Percentiles rank a stretch among this genome's conserved stretches.
Conservation (phyloP, 2,329 filamentous ascomycete species). For the Magnaporthales sp. region DNA sequence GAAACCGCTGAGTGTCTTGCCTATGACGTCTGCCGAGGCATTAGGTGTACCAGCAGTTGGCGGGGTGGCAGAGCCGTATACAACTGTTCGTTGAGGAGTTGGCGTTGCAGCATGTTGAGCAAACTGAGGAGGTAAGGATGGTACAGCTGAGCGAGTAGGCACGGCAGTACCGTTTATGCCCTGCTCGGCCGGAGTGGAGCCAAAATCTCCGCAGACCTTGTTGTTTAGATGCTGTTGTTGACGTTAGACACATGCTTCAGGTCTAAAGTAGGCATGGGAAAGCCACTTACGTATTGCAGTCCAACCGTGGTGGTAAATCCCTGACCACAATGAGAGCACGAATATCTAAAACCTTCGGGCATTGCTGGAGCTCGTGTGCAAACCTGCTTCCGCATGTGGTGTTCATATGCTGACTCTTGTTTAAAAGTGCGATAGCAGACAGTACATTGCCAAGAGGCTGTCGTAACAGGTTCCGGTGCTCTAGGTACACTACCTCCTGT, state of each 20-base stretch:
- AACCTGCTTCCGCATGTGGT: constrained; percentile 12
- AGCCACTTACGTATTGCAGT: constrained; percentile 28
- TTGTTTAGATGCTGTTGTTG: constrained; percentile 27
- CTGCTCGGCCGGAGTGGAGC: constrained; percentile 13
- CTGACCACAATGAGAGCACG: constrained; percentile 36
- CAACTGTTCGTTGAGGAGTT: neutral
- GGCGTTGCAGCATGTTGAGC: constrained; percentile 1
- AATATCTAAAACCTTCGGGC: constrained; percentile 22
- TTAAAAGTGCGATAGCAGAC: constrained; percentile 5
- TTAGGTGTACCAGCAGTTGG: constrained; percentile 8
- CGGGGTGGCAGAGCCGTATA: constrained; percentile 1
- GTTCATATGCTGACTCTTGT: neutral
- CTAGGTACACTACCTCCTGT: neutral
- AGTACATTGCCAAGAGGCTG: neutral
- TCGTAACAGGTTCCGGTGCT: constrained; percentile 2
- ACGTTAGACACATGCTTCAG: constrained; percentile 8
- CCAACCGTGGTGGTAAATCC: constrained; percentile 33
- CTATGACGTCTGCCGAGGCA: neutral
- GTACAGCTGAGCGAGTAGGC: neutral
- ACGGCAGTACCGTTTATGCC: neutral
- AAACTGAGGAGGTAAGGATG: neutral
- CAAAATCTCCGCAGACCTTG: constrained; percentile 36
- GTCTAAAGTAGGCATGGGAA: neutral
- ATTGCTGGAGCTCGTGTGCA: constrained; percentile 19
- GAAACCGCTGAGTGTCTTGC: constrained; percentile 12